phyloP scores from a whole-genome alignment of 2,329 filamentous ascomycete genomes.

The Colletotrichum graminicola region DNA sequence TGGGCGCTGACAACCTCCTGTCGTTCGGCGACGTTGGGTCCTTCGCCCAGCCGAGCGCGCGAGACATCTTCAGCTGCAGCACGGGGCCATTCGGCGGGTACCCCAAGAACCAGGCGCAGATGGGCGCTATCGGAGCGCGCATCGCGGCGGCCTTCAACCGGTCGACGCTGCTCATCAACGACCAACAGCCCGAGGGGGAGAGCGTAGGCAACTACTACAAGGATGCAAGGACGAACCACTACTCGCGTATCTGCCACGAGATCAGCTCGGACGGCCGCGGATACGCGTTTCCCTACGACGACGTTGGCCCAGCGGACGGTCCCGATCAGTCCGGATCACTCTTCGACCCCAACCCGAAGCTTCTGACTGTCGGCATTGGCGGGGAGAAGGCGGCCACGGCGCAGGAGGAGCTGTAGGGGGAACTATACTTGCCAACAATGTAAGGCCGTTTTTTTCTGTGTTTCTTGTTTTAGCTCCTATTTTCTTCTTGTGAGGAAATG shows the following conservation, averaged over 20 bases:
- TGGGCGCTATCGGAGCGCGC: slow-evolving; percentile 77
- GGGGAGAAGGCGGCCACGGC: slow-evolving; percentile 48
- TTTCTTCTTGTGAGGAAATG: not conserved
- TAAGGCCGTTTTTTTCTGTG: not conserved
- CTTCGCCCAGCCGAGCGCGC: slow-evolving; percentile 61
- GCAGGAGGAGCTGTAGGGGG: slow-evolving; percentile 10
- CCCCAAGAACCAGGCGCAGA: slow-evolving; percentile 56
- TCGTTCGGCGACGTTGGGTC: slow-evolving; percentile 55
- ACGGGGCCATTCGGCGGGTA: slow-evolving; percentile 67
- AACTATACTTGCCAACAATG: not conserved
- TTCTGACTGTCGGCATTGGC: slow-evolving; percentile 70
- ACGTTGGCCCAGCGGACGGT: slow-evolving; percentile 69
- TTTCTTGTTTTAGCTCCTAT: not conserved
- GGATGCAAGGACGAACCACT: slow-evolving; percentile 72
- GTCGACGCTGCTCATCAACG: slow-evolving; percentile 70
- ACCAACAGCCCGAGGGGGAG: slow-evolving; percentile 66
- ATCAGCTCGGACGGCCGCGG: slow-evolving; percentile 70
- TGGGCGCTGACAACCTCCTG: slow-evolving; percentile 53
- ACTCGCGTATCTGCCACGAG: slow-evolving; percentile 73
- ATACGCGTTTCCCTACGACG: slow-evolving; percentile 80
- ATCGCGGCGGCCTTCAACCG: slow-evolving; percentile 82
- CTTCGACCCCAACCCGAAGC: slow-evolving; percentile 65
- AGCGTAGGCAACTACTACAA: slow-evolving; percentile 64
- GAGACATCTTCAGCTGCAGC: slow-evolving; percentile 66
- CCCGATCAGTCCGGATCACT: slow-evolving; percentile 73